Evolutionary conservation across 495 filamentous ascomycete genomes (phyloP), one percentile per base, ranked within the genome.

Genomic region (Podospora bellae-mahoneyi): DNA sequence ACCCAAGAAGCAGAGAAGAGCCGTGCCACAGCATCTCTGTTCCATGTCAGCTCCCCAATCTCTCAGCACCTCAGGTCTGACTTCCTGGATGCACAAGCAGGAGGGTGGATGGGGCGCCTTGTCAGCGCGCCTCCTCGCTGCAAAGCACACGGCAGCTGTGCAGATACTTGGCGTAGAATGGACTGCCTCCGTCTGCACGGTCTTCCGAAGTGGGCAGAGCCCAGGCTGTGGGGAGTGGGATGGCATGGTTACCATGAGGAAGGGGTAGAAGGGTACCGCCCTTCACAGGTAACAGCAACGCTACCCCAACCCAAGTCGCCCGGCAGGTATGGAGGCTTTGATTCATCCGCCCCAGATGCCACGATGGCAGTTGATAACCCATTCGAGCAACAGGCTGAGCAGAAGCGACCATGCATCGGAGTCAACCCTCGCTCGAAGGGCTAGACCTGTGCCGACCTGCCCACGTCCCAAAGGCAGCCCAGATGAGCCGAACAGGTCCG

Each of bases 71-170:
- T 63, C 34, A 32, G 61, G 61, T 27, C 20, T 63, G 32, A 63
- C 61, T 63, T 18, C 61, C 61, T 63, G 61, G 61, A 63, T 63
- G 61, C 61, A 63, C 61, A 63, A 63, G 30, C n/a, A 32, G 26
- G 60, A 63, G 6, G 9, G 30, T 44, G 61, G 39, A 39, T 48
- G 61, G 30, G 15, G 34, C 61, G 10, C 16, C 61, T 39, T 63
- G 61, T 63, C 61, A 63, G 30, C 61, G n/a, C 32, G 28, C 27
- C 28, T 48, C 10, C n/a, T 58, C 59, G 7, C 20, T 61, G 20
- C 27, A 60, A 19, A 58, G 13, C 32, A 44, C 60, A 63, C 32
- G 60, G 30, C 60, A 44, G 39, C 39, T 48, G 39, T 63, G 61
- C 61, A 63, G 19, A 55, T n/a, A 39, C 28, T 32, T 44, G 28